These are phyloP conservation scores for Nymphaea thermarum DNA, from an alignment of 164 flowering plant species.

Conservation along the genomic window DNA sequence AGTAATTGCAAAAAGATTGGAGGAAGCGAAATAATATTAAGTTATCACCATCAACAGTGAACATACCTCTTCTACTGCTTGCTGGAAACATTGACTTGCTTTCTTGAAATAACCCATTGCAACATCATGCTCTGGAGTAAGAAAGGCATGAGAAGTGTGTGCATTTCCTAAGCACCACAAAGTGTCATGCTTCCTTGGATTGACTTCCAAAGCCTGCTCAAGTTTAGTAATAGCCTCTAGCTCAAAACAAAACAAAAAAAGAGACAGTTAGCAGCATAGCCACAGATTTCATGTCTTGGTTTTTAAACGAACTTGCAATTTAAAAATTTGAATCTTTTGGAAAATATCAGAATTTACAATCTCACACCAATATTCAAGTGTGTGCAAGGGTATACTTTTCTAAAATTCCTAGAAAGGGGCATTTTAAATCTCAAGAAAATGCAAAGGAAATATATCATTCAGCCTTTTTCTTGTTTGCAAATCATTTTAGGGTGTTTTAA, in stretches of 20 bases:
- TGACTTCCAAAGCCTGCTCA: constrained; percentile 61
- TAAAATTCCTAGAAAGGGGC: too few relatives aligned
- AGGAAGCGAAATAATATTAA: background rate
- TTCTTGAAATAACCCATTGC: constrained; percentile 46
- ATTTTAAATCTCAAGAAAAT: too few relatives aligned
- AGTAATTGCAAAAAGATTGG: background rate
- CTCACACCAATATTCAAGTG: too few relatives aligned
- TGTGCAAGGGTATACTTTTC: too few relatives aligned
- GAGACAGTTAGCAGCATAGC: too few relatives aligned
- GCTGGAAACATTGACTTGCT: constrained; percentile 46
- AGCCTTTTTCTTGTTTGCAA: too few relatives aligned
- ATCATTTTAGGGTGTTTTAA: too few relatives aligned
- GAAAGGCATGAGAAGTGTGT: constrained; percentile 57
- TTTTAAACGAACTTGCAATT: too few relatives aligned
- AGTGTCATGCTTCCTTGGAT: constrained; percentile 66
- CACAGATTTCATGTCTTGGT: too few relatives aligned
- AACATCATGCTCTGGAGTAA: constrained; percentile 49
- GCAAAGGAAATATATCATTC: too few relatives aligned
- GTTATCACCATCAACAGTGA: background rate
- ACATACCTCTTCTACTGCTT: constrained; percentile 66
- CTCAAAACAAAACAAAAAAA: background rate
- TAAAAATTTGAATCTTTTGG: too few relatives aligned
- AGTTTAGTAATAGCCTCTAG: constrained; percentile 65
- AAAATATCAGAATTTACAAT: too few relatives aligned
- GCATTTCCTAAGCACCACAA: constrained; percentile 93